A percentile compares a stretch with the other conserved stretches of the same genome.
phyloP scores from a whole-genome alignment of 805 yeast genomes.

The Grigorovia jiainica region DNA sequence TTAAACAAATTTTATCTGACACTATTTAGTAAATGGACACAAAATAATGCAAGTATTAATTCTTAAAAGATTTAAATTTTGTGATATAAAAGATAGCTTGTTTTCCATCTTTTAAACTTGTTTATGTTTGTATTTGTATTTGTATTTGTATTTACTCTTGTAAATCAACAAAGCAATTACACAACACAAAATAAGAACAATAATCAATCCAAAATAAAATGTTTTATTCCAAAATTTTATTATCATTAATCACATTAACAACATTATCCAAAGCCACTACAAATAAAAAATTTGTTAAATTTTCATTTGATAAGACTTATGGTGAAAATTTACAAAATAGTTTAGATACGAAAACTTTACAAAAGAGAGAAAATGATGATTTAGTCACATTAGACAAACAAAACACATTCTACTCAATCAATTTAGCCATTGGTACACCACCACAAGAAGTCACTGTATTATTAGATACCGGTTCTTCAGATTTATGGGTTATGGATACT shows the following conservation, averaged over 20 bases:
- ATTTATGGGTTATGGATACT: slow-evolving; percentile 45
- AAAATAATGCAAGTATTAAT: no score
- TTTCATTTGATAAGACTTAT: slow-evolving; percentile 2
- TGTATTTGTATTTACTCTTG: no score
- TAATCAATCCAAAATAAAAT: no score
- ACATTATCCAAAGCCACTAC: background rate
- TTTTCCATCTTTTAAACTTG: no score
- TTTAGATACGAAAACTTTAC: background rate
- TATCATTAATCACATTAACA: background rate
- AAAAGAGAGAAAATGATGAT: slow-evolving; percentile 3
- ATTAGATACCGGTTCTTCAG: slow-evolving; percentile 70
- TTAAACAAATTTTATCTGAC: no score
- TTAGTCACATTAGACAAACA: slow-evolving; percentile 27
- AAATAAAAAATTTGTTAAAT: slow-evolving; percentile 1
- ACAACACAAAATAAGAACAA: no score
- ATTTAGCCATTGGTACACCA: slow-evolving; percentile 47
- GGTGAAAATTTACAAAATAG: background rate
- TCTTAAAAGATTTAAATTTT: no score
- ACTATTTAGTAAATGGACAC: no score
- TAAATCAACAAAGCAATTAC: no score
- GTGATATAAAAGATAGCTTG: no score
- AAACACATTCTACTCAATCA: slow-evolving; percentile 36
- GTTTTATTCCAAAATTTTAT: background rate
- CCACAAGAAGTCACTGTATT: slow-evolving; percentile 44
- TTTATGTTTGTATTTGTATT: no score